Base-by-base conservation (phyloP, 225 moss, liverwort and hornwort species). In the Thuidium tamariscinum region DNA sequence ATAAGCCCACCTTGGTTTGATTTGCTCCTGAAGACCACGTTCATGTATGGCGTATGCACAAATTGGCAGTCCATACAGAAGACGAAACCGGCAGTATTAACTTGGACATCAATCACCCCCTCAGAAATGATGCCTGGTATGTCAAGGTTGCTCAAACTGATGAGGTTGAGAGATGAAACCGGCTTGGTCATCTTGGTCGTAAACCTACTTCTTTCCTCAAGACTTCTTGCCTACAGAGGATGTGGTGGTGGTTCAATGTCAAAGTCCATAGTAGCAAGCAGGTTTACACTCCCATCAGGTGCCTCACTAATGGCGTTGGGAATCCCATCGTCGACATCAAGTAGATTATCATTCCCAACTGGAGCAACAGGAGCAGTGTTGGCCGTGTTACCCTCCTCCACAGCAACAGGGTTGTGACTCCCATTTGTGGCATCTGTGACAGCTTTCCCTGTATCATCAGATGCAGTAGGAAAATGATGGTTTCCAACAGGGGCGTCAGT, bases 71-170 rank as follows among this genome's bases (percentile, higher is more conserved):
- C 91, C 91, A 67, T 90, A 92, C 93, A 90, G 6, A 90, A 92
- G 57, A 95, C 92, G 36, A 92, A 91, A 48, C 88, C 88, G 19
- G 92, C 88, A 46, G 94, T 91, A 82, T 95, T 92, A 23, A 91
- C 93, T 80, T 93, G 92, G 66, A 88, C 76, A 37, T 93, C 90
- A 42, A 96, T 92, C 36, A 91, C 90, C 60, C 91, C 87, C 17
- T 93, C 57, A 91, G 90, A 67, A 93, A 66, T 91, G 57, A 94
- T 91, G 88, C 95, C 96, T 78, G 90, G 83, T 74, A 93, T 89
- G 83, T 93, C 93, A 64, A 95, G 92, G 78, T 93, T 95, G 85
- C 84, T 85, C 83, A 88, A 70, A 84, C 95, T 93, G 54, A 64
- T 37, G 71, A 83, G 71, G 64, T 32, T 79, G 16, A 81, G 34